Base-by-base conservation (phyloP, 2,329 filamentous ascomycete genomes). In the Tolypocladium inflatum region DNA sequence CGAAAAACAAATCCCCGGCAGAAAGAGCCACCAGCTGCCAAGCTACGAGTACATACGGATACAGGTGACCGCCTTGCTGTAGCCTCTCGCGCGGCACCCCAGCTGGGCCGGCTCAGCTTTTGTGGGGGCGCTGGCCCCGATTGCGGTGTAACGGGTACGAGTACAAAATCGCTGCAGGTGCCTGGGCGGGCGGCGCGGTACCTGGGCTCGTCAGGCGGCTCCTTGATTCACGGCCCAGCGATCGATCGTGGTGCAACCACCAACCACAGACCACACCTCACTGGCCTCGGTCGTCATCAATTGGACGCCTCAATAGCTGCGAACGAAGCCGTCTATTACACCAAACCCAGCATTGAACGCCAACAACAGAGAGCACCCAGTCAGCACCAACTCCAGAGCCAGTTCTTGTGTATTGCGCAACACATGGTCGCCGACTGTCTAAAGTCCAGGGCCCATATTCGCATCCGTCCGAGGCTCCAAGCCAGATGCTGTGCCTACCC, bases 1-100 rank as follows among this genome's bases (percentile, higher is more conserved):
- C 57, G 62, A 68, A 69, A 70, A 70, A 65, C 63, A 66, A 65
- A 64, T 45, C 54, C 57, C 55, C 54, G 39, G 57, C 59, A 61
- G 53, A 58, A 61, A 52, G 54, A 35, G 45, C 35, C 19, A 5
- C 53, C 53, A 42, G 23, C 19, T 39, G 38, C 38, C 23, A 50
- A 61, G 58, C 41, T 51, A 9, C 11, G 21, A 21, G 19, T 21
- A 33, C 45, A 38, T 51, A 9, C 11, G 21, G 43, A 30, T 21
- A 33, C 45, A 38, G 45, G 54, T 48, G 54, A 58, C 57, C 43
- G 57, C 57, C 57, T 55, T 45, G 50, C 7, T 30, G 13, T 5
- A 3, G 43, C n/a, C 42, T 21, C n/a, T 23, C n/a, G 42, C 17
- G 2, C 15, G 6, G 39, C 39, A 41, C 39, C 45, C 45, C 45